These are phyloP conservation scores for Ricinus communis DNA, from an alignment of 345 rosid species.

Conservation along the genomic window DNA sequence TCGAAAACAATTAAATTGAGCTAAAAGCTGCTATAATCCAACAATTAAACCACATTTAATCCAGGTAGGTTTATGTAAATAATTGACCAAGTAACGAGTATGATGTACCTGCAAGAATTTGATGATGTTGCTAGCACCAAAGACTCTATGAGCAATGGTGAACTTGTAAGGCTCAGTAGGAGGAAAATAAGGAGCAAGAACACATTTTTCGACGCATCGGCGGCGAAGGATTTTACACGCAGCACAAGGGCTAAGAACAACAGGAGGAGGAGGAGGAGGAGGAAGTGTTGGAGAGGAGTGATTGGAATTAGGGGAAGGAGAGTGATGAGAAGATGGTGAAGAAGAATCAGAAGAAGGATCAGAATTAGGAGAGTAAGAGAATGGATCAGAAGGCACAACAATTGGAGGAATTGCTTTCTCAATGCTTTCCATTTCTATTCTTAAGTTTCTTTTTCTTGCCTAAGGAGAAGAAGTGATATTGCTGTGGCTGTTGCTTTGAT, in stretches of 20 bases:
- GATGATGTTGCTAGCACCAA: constrained; percentile 69
- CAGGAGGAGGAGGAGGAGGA: constrained; percentile 22
- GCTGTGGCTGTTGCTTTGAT: constrained; percentile 1
- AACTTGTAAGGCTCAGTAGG: constrained; percentile 67
- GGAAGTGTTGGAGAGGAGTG: constrained; percentile 12
- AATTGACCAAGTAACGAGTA: no score
- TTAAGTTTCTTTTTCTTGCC: no score
- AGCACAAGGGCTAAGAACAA: constrained; percentile 66
- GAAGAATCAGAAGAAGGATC: constrained; percentile 7
- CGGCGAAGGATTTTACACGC: constrained; percentile 79
- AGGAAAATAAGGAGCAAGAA: constrained; percentile 73
- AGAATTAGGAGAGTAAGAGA: constrained; percentile 9
- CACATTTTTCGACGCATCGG: constrained; percentile 59
- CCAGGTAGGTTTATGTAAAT: no score
- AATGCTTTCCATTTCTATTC: no score
- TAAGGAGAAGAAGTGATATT: constrained; percentile 16
- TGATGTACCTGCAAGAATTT: constrained; percentile 59
- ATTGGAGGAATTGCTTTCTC: constrained; percentile 13
- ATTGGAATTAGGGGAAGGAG: constrained; percentile 9
- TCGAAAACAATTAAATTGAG: no score
- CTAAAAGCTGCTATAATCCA: no score
- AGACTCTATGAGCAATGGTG: constrained; percentile 67
- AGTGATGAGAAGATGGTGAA: constrained; percentile 13
- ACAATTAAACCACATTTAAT: no score
- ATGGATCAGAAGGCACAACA: constrained; percentile 13